Evolutionary conservation across 768 basidiomycete species (phyloP).

Genomic region (Erythrobasidium yunnanense): DNA sequence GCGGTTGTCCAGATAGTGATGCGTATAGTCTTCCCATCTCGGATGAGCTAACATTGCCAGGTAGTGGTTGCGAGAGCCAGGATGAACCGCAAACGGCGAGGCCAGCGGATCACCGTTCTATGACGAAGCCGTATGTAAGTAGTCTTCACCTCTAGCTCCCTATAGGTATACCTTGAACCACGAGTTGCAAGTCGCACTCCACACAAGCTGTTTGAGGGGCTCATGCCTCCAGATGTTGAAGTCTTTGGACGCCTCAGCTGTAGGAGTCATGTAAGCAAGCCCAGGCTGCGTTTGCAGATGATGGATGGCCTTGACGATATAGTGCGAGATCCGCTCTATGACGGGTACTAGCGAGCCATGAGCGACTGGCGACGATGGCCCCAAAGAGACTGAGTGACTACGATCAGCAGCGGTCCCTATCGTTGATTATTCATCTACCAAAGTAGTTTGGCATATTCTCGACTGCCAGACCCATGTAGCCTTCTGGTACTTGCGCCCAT

Average conservation of each 20-base stretch:
- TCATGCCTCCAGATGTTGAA: neutral
- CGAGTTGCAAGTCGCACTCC: neutral
- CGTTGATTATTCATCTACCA: neutral
- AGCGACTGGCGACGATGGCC: neutral
- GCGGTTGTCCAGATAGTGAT: neutral
- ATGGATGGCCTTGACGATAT: constrained; percentile 25
- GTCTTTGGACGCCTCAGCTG: neutral
- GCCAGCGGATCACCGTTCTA: neutral
- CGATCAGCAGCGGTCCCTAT: neutral
- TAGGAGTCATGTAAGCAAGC: neutral
- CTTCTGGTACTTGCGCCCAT: constrained; percentile 14
- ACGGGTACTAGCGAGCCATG: constrained; percentile 22
- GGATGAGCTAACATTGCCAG: neutral
- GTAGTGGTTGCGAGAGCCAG: neutral
- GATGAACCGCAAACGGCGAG: constrained; percentile 1
- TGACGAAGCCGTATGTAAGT: no score
- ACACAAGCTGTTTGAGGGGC: neutral
- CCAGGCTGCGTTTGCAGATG: neutral
- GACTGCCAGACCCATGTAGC: constrained; percentile 21
- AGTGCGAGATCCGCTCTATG: constrained; percentile 7
- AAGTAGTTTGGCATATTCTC: constrained; percentile 27
- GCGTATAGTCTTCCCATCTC: constrained; percentile 4
- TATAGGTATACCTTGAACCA: constrained; percentile 21
- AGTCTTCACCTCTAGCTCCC: no score
- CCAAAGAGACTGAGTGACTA: neutral